phyloP scores from a whole-genome alignment of 306 rosid genomes.

The Parietaria judaica region DNA sequence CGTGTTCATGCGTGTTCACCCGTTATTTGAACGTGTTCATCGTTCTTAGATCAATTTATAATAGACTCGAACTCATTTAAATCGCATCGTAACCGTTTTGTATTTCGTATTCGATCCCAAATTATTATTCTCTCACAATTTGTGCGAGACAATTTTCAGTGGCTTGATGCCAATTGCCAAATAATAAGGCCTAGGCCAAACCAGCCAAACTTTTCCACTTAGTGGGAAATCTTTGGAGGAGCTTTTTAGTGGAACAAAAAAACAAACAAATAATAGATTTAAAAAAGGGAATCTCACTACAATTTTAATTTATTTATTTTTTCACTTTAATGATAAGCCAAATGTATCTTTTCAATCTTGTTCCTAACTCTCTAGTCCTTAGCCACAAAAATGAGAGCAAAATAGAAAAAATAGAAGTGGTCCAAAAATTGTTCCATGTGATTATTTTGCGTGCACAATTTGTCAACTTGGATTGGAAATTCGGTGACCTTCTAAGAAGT shows the following conservation, averaged over 20 bases:
- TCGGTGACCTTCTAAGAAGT: neutral
- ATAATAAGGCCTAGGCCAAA: neutral
- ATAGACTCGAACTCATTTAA: too few relatives aligned
- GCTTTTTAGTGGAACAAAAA: constrained; percentile 3
- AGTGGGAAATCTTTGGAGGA: neutral
- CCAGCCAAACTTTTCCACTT: neutral
- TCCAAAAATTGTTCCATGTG: constrained; percentile 17
- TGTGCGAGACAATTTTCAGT: neutral
- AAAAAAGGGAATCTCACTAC: neutral
- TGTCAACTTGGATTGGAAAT: constrained; percentile 19
- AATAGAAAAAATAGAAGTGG: constrained; percentile 12
- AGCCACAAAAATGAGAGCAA: neutral
- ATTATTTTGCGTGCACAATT: constrained; percentile 4
- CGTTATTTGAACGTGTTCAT: too few relatives aligned
- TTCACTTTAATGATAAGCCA: neutral
- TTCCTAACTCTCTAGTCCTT: neutral
- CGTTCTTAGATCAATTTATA: too few relatives aligned
- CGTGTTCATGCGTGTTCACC: too few relatives aligned
- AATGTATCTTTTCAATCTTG: neutral
- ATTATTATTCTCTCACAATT: constrained; percentile 2
- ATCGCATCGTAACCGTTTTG: too few relatives aligned
- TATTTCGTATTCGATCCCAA: too few relatives aligned
- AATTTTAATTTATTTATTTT: neutral
- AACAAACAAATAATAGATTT: too few relatives aligned
- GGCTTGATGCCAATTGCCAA: neutral